Percentiles rank a stretch among this genome's conserved stretches.
Evolutionary conservation across 371 early-diverging fungal species (phyloP).

Genomic region (Mortierella sp.): DNA sequence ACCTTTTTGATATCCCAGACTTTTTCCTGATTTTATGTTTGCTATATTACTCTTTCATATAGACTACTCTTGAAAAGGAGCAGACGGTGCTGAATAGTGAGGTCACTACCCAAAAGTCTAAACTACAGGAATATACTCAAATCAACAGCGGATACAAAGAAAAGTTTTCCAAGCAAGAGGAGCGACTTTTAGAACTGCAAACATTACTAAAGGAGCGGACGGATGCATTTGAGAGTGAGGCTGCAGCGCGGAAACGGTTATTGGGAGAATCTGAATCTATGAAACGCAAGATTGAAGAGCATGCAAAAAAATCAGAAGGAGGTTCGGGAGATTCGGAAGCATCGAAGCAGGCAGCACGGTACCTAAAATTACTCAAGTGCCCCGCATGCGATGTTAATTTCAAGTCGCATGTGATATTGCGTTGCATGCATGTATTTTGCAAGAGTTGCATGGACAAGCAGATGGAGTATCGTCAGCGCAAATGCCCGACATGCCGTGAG

Average conservation of each 20-base stretch:
- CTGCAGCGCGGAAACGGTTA: constrained; percentile 62
- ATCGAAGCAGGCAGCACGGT: constrained; percentile 66
- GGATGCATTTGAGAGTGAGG: constrained; percentile 68
- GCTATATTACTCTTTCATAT: background rate
- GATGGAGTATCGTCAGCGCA: constrained; percentile 94
- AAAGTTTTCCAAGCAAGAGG: constrained; percentile 50
- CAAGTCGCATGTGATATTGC: constrained; percentile 85
- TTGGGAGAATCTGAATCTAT: constrained; percentile 69
- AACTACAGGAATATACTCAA: constrained; percentile 43
- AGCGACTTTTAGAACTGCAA: constrained; percentile 59
- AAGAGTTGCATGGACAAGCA: constrained; percentile 93
- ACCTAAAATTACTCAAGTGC: constrained; percentile 84
- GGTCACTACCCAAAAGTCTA: constrained; percentile 32
- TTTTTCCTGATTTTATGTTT: background rate
- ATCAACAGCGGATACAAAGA: constrained; percentile 48
- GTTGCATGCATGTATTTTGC: constrained; percentile 98
- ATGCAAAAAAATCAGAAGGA: constrained; percentile 37
- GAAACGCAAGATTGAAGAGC: constrained; percentile 69
- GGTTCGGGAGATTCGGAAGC: constrained; percentile 51
- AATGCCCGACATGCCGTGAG: constrained; percentile 97
- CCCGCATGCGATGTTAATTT: constrained; percentile 87
- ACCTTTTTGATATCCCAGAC: no score
- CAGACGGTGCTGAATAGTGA: constrained; percentile 33
- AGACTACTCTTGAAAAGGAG: constrained; percentile 56
- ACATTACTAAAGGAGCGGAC: constrained; percentile 68